Evolutionary conservation across 352 stramenopile species (phyloP).

Genomic region (Phytophthora sp.): DNA sequence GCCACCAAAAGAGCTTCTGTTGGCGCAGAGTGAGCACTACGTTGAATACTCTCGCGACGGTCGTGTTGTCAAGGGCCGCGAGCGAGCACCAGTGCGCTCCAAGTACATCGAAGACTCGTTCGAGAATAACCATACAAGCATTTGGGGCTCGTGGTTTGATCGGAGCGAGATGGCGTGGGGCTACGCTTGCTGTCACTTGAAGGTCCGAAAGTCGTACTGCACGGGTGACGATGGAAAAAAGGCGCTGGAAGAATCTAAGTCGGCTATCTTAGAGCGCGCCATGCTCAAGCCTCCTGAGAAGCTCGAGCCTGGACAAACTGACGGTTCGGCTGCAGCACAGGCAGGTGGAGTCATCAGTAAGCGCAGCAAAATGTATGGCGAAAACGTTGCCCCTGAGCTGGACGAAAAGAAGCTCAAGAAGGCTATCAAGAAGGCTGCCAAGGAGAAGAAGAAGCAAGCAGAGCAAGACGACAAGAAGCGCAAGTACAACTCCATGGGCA

Average conservation of each 20-base stretch:
- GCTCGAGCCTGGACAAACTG: constrained; percentile 15
- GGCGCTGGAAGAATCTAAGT: constrained; percentile 85
- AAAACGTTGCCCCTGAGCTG: constrained; percentile 77
- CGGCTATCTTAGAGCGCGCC: constrained; percentile 45
- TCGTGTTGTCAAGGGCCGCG: constrained; percentile 82
- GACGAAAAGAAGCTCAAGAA: constrained; percentile 89
- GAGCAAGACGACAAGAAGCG: constrained; percentile 86
- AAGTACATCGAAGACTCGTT: constrained; percentile 99
- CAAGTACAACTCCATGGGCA: constrained; percentile 95
- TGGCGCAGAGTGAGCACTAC: constrained; percentile 92
- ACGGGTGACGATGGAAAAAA: constrained; percentile 93
- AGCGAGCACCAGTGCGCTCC: constrained; percentile 85
- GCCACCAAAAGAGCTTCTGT: constrained; percentile 74
- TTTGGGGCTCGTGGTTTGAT: constrained; percentile 99
- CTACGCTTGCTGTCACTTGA: constrained; percentile 97
- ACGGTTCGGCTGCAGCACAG: constrained; percentile 10
- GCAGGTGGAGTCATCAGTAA: constrained; percentile 48
- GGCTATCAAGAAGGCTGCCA: constrained; percentile 77
- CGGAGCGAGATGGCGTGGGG: constrained; percentile 94
- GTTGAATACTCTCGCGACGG: constrained; percentile 95
- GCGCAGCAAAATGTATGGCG: constrained; percentile 91
- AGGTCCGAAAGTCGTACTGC: constrained; percentile 95
- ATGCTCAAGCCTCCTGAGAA: constrained; percentile 53
- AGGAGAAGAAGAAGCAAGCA: constrained; percentile 57
- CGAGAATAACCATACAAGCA: constrained; percentile 95